A percentile compares a stretch with the other conserved stretches of the same genome.
These are phyloP conservation scores for Candida dubliniensis DNA, from an alignment of 1,139 yeast genomes.

Conservation along the genomic window DNA sequence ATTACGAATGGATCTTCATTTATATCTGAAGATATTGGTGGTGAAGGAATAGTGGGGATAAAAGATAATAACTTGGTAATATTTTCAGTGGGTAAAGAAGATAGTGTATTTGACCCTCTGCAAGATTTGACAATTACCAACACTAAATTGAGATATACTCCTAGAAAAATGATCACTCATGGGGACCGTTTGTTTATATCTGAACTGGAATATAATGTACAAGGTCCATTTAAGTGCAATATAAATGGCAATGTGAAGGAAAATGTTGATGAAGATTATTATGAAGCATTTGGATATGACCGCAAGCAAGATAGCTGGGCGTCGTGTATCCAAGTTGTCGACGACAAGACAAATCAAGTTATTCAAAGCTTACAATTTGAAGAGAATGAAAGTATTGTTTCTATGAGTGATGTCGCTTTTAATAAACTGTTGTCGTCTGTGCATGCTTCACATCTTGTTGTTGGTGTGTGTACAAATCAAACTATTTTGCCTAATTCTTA, in stretches of 20 bases:
- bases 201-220: conserved; percentile 47
- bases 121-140: conserved; percentile 48
- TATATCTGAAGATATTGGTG: conserved; percentile 62
- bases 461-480: conserved; percentile 47
- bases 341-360: conserved; percentile 26
- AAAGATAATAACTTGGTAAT: conserved; percentile 54
- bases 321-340: conserved; percentile 53
- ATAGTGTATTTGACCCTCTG: conserved; percentile 33
- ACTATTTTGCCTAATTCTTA: conserved; percentile 34
- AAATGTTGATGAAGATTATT: conserved; percentile 26
- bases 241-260: conserved; percentile 12
- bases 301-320: conserved; percentile 36
- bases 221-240: conserved; percentile 25
- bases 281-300: conserved; percentile 44
- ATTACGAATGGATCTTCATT: conserved; percentile 49
- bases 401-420: conserved; percentile 22
- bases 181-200: conserved; percentile 36
- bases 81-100: conserved; percentile 51
- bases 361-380: conserved; percentile 43
- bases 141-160: conserved; percentile 51
- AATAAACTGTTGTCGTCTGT: conserved; percentile 12
- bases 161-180: conserved; percentile 44
- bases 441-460: conserved; percentile 40
- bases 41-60: conserved; percentile 65
- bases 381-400: conserved; percentile 40